phyloP scores from a whole-genome alignment of 768 basidiomycete species.

The Clitopilus hobsonii region DNA sequence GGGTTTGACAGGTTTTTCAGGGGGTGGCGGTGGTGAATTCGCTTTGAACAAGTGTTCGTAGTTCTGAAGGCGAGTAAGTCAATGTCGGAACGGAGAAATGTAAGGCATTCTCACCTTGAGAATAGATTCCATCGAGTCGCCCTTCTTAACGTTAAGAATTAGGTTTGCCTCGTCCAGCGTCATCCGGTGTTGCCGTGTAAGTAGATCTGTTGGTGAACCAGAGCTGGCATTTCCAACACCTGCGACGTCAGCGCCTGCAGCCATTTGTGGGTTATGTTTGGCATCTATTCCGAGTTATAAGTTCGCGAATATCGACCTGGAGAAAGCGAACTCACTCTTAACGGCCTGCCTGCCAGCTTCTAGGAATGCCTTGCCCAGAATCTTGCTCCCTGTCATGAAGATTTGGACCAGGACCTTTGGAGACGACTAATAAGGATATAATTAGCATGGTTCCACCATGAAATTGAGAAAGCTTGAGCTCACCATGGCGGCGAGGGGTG shows the following conservation, averaged over 20 bases:
- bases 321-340: conserved; percentile 63
- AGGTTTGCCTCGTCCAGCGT: conserved; percentile 92
- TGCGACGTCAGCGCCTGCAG: conserved; percentile 60
- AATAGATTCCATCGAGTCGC: conserved; percentile 61
- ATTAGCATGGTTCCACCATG: background rate
- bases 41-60: conserved; percentile 92
- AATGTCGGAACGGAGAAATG: background rate
- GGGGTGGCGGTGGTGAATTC: conserved; percentile 68
- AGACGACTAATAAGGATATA: conserved; percentile 49
- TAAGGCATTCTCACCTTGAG: conserved; percentile 51
- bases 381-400: conserved; percentile 67
- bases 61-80: conserved; percentile 45
- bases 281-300: conserved; percentile 53
- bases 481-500: background rate
- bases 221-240: conserved; percentile 74
- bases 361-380: conserved; percentile 85
- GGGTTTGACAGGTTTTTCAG: conserved; percentile 30
- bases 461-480: background rate
- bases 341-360: conserved; percentile 91
- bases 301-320: background rate
- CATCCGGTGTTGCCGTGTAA: conserved; percentile 87
- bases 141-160: conserved; percentile 84
- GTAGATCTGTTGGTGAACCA: conserved; percentile 70
- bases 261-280: conserved; percentile 70
- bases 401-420: conserved; percentile 80